Percentiles rank a stretch among this genome's conserved stretches.
These are phyloP conservation scores for Colletotrichum neosansevieriae DNA, from an alignment of 2,329 filamentous ascomycete species.

Conservation along the genomic window DNA sequence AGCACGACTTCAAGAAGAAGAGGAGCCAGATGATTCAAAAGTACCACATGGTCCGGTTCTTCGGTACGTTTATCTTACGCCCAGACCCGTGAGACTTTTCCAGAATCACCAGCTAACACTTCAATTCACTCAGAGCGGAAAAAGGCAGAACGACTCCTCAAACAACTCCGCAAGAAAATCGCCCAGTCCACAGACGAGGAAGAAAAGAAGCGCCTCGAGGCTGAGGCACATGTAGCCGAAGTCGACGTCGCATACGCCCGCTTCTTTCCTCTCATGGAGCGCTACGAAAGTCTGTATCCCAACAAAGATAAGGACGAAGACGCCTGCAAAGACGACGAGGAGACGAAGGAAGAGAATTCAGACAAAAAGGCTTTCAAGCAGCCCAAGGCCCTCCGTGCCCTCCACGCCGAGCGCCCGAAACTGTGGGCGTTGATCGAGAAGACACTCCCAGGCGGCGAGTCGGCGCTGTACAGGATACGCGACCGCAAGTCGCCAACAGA, in stretches of 20 bases:
- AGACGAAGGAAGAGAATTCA: slow-evolving; percentile 49
- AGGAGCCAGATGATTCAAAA: slow-evolving; percentile 78
- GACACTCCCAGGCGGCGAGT: slow-evolving; percentile 68
- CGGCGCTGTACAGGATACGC: slow-evolving; percentile 65
- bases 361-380: slow-evolving; percentile 55
- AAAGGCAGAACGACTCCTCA: slow-evolving; percentile 76
- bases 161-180: slow-evolving; percentile 72
- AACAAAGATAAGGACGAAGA: slow-evolving; percentile 47
- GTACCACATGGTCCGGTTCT: slow-evolving; percentile 88
- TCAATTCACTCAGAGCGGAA: slow-evolving; percentile 68
- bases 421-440: slow-evolving; percentile 78
- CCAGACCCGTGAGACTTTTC: too few relatives aligned
- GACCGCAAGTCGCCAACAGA: slow-evolving; percentile 59
- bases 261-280: slow-evolving; percentile 77
- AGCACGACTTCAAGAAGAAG: slow-evolving; percentile 70
- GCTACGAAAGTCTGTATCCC: slow-evolving; percentile 75
- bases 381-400: slow-evolving; percentile 50
- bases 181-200: slow-evolving; percentile 62
- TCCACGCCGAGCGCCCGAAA: slow-evolving; percentile 63
- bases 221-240: slow-evolving; percentile 74
- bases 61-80: slow-evolving; percentile 66
- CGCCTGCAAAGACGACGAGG: slow-evolving; percentile 50
- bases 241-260: slow-evolving; percentile 82
- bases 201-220: slow-evolving; percentile 64
- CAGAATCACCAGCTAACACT: background rate